Conservation (phyloP, 352 stramenopile genomes). For the Saprolegnia diclina region DNA sequence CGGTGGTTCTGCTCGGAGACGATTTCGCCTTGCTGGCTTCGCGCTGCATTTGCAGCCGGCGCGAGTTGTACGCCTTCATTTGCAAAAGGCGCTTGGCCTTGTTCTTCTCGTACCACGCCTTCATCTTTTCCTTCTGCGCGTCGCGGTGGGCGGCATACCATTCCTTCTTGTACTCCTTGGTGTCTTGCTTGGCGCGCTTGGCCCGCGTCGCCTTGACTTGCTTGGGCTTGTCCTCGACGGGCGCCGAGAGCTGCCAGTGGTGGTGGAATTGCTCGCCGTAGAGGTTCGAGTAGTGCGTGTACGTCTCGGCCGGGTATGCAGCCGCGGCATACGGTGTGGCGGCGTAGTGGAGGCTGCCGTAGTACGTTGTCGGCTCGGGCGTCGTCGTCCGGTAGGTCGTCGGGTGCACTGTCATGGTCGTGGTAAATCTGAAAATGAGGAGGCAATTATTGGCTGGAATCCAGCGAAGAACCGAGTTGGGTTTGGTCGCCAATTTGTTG, state of each 20-base stretch:
- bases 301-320: background rate
- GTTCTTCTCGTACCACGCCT: constrained; percentile 16
- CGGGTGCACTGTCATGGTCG: background rate
- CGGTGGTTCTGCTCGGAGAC: background rate
- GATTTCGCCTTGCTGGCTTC: background rate
- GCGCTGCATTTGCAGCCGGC: constrained; percentile 5
- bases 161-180: constrained; percentile 11
- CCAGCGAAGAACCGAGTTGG: no score
- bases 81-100: constrained; percentile 8
- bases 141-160: constrained; percentile 13
- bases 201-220: constrained; percentile 1
- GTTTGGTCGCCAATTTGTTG: no score
- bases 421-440: background rate
- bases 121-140: constrained; percentile 11
- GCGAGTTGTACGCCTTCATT: constrained; percentile 13
- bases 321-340: background rate
- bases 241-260: background rate
- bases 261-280: background rate
- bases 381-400: background rate
- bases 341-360: background rate
- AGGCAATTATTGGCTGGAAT: no score
- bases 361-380: background rate
- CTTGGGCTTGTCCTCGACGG: background rate
- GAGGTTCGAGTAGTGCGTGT: background rate
- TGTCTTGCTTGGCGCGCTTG: constrained; percentile 11